Percentiles rank a stretch among this genome's conserved stretches.
These are phyloP conservation scores for Ogataea ramenticola DNA, from an alignment of 805 yeast genomes.

Conservation along the genomic window DNA sequence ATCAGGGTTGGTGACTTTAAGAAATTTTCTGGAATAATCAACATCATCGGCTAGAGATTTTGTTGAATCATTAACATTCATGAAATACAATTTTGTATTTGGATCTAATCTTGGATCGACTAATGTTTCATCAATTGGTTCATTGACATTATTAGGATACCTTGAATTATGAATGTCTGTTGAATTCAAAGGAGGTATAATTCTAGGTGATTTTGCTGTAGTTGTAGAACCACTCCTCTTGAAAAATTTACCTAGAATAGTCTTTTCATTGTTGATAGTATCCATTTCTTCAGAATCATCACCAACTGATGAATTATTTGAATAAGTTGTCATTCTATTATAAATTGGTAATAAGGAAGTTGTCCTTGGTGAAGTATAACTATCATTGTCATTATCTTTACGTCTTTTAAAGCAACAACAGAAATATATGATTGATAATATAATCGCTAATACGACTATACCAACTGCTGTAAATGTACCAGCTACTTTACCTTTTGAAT, in stretches of 20 bases:
- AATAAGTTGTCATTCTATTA: background rate
- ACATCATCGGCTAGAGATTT: constrained; percentile 46
- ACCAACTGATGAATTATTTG: background rate
- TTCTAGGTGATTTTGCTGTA: background rate
- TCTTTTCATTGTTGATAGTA: background rate
- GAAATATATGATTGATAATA: constrained; percentile 37
- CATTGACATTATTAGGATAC: background rate
- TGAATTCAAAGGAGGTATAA: background rate
- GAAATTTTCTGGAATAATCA: constrained; percentile 50
- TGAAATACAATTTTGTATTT: constrained; percentile 39
- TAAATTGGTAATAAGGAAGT: background rate
- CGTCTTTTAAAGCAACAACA: constrained; percentile 6
- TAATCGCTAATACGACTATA: constrained; percentile 40
- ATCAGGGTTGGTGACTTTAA: constrained; percentile 43
- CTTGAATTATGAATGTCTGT: background rate
- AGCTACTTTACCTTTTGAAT: constrained; percentile 69
- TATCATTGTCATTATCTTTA: background rate
- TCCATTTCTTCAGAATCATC: background rate
- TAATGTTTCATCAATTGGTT: constrained; percentile 17
- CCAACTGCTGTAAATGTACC: constrained; percentile 84
- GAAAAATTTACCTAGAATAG: background rate
- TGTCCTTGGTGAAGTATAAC: background rate
- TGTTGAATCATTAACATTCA: constrained; percentile 35
- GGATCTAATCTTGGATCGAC: constrained; percentile 64
- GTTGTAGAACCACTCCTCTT: too few species aligned